phyloP scores from a whole-genome alignment of 768 basidiomycete species.

The Candolleomyces aberdarensis region DNA sequence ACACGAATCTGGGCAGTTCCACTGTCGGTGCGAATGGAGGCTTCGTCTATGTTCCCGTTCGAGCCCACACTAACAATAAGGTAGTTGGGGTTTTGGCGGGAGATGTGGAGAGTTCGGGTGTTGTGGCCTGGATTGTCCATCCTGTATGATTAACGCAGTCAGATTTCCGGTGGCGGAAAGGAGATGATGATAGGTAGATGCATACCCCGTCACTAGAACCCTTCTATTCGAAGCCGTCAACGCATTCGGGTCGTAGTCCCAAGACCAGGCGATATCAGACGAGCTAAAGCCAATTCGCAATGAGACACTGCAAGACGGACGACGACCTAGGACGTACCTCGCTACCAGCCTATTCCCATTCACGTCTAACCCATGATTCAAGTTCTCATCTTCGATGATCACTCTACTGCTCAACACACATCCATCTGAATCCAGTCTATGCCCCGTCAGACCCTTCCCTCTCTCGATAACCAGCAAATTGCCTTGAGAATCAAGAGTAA shows the following conservation, averaged over 20 bases:
- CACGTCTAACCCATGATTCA: slow-evolving; percentile 9
- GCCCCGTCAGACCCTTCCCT: neutral
- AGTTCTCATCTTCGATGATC: neutral
- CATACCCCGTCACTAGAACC: slow-evolving; percentile 3
- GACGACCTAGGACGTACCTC: neutral
- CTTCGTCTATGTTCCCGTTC: slow-evolving; percentile 2
- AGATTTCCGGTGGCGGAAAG: neutral
- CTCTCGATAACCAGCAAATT: too few relatives aligned
- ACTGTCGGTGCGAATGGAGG: neutral
- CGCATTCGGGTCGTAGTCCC: slow-evolving; percentile 3
- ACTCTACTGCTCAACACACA: slow-evolving; percentile 7
- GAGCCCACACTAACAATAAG: slow-evolving; percentile 5
- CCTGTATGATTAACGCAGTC: neutral
- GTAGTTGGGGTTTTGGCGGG: slow-evolving; percentile 3
- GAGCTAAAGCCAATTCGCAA: neutral
- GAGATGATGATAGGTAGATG: neutral
- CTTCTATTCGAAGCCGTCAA: slow-evolving; percentile 1
- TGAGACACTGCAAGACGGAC: neutral
- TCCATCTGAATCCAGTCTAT: slow-evolving; percentile 3
- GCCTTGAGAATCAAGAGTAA: too few relatives aligned
- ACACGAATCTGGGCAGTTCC: slow-evolving; percentile 8
- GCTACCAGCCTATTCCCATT: slow-evolving; percentile 3
- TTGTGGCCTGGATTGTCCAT: slow-evolving; percentile 7
- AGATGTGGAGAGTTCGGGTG: slow-evolving; percentile 2
- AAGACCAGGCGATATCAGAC: slow-evolving; percentile 6